Conservation (phyloP, 1,139 yeast species). For the Debaryomyces fabryi region DNA sequence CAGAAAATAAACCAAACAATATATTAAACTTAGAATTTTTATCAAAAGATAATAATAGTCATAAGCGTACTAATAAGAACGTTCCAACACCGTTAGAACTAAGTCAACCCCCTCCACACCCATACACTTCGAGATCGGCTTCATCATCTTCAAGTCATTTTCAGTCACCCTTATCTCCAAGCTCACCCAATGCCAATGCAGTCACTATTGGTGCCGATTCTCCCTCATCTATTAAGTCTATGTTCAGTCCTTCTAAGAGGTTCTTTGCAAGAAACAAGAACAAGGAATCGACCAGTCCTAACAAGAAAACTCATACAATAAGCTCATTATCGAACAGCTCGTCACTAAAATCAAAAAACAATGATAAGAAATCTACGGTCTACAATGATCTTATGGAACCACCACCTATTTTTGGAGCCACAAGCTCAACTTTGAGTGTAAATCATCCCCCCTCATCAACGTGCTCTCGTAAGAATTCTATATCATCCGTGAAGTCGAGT, state of each 20-base stretch:
- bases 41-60: background rate
- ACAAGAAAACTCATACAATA: constrained; percentile 32
- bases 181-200: constrained; percentile 22
- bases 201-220: constrained; percentile 41
- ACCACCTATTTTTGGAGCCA: constrained; percentile 36
- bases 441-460: constrained; percentile 9
- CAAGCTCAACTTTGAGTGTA: constrained; percentile 5
- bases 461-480: constrained; percentile 30
- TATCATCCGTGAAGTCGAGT: constrained; percentile 22
- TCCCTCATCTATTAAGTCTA: constrained; percentile 32
- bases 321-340: constrained; percentile 30
- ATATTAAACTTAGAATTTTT: background rate
- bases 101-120: constrained; percentile 18
- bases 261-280: constrained; percentile 27
- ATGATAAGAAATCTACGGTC: constrained; percentile 8
- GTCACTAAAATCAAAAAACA: background rate
- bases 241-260: constrained; percentile 39
- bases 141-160: constrained; percentile 12
- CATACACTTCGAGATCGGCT: background rate
- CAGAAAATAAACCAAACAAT: background rate
- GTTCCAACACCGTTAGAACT: background rate
- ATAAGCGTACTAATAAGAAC: background rate
- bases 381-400: constrained; percentile 38
- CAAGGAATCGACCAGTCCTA: constrained; percentile 10
- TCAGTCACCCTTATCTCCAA: constrained; percentile 6